A percentile compares a stretch with the other conserved stretches of the same genome.
Conservation (phyloP, 2,329 filamentous ascomycete genomes). For the Ceratocystis smalleyi region DNA sequence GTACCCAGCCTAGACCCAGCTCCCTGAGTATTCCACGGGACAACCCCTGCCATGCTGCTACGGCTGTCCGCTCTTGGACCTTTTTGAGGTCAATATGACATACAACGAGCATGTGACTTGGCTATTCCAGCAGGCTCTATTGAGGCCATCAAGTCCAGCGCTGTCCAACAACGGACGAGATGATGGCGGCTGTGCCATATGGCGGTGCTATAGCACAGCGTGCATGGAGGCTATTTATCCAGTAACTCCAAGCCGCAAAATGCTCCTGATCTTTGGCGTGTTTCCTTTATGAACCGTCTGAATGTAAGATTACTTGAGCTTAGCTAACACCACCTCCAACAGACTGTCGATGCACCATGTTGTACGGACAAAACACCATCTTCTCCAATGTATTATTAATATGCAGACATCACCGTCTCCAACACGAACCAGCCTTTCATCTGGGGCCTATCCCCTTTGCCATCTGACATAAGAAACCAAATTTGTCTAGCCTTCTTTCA, state of each 20-base stretch:
- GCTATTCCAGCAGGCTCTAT: too few relatives aligned
- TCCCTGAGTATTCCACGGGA: not conserved
- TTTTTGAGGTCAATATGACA: not conserved
- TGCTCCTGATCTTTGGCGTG: not conserved
- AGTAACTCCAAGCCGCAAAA: not conserved
- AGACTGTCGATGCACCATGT: too few relatives aligned
- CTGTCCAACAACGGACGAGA: too few relatives aligned
- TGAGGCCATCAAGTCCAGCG: too few relatives aligned
- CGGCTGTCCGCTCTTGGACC: not conserved
- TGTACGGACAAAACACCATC: too few relatives aligned
- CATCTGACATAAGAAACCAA: not conserved
- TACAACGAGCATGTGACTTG: not conserved
- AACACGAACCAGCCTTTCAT: not conserved
- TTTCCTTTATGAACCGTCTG: not conserved
- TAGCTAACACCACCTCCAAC: not conserved
- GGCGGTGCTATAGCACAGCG: not conserved
- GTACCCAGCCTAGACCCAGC: not conserved
- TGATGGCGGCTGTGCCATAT: too few relatives aligned
- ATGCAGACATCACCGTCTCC: not conserved
- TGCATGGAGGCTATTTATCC: not conserved
- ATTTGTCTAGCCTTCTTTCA: not conserved
- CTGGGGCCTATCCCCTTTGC: not conserved
- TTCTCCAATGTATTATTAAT: too few relatives aligned
- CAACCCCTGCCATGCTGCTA: not conserved
- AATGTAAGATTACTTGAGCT: not conserved